phyloP scores from a whole-genome alignment of 257 asterid genomes.

The Rehmannia glutinosa region DNA sequence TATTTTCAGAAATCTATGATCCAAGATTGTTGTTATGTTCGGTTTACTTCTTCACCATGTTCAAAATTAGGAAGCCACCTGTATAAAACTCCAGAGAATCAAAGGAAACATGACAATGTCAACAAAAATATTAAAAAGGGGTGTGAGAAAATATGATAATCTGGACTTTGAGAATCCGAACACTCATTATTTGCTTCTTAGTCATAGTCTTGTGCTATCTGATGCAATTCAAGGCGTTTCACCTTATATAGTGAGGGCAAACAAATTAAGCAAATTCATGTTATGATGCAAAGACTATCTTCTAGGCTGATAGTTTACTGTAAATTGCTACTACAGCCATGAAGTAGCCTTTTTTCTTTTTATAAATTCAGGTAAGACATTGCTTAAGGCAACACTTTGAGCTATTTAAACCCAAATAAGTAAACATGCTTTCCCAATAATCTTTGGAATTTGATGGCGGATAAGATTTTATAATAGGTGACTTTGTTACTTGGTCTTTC shows the following conservation, averaged over 20 bases:
- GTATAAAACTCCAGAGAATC: not conserved
- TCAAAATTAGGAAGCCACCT: not conserved
- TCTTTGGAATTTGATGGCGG: not conserved
- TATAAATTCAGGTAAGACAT: not conserved
- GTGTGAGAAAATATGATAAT: not conserved
- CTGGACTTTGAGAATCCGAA: not conserved
- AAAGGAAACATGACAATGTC: not conserved
- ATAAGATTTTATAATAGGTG: too few species aligned
- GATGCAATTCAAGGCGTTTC: not conserved
- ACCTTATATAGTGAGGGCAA: not conserved
- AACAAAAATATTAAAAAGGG: not conserved
- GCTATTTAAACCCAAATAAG: not conserved
- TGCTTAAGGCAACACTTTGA: not conserved
- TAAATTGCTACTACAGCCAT: not conserved
- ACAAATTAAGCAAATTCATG: not conserved
- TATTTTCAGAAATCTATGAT: not conserved
- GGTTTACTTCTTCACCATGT: not conserved
- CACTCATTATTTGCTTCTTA: too few species aligned
- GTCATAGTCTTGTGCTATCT: not conserved
- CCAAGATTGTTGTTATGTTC: not conserved
- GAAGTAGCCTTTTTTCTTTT: not conserved
- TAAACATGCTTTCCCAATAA: not conserved
- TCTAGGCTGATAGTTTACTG: not conserved
- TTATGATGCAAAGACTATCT: not conserved
- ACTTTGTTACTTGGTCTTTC: conserved; percentile 8